Percentiles rank a stretch among this genome's conserved stretches.
Evolutionary conservation across 2,329 filamentous ascomycete species (phyloP).

Genomic region (Sporothrix variecibatus): DNA sequence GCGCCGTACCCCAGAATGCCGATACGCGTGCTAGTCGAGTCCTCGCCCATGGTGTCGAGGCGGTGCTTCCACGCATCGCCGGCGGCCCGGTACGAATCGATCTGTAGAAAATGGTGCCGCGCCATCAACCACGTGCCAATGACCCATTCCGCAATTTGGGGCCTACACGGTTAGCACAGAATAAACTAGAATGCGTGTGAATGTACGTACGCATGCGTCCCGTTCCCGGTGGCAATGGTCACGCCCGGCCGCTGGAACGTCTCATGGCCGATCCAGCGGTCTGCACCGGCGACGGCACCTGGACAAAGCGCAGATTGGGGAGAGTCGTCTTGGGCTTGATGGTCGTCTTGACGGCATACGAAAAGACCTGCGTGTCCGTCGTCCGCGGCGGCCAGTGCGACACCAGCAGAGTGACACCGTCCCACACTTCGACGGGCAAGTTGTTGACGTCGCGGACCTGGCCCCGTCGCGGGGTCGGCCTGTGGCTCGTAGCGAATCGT

Average conservation of each 20-base stretch:
- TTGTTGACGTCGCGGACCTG: slow-evolving; percentile 30
- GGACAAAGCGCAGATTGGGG: slow-evolving; percentile 46
- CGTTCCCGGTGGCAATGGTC: slow-evolving; percentile 46
- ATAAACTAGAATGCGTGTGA: not conserved
- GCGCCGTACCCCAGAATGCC: slow-evolving; percentile 49
- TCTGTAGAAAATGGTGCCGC: slow-evolving; percentile 31
- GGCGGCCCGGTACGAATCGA: slow-evolving; percentile 27
- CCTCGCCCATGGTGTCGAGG: slow-evolving; percentile 28
- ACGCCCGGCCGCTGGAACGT: slow-evolving; percentile 41
- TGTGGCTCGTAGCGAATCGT: slow-evolving; percentile 39
- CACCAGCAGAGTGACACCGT: slow-evolving; percentile 46
- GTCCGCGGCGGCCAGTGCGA: slow-evolving; percentile 38
- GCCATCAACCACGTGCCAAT: slow-evolving; percentile 36
- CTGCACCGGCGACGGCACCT: slow-evolving; percentile 47
- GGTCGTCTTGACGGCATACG: slow-evolving; percentile 31
- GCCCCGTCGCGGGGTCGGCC: slow-evolving; percentile 25
- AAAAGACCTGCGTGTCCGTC: not conserved
- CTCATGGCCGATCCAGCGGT: slow-evolving; percentile 43
- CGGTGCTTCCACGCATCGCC: slow-evolving; percentile 27
- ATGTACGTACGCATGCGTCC: slow-evolving; percentile 41
- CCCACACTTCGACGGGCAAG: slow-evolving; percentile 39
- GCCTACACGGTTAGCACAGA: slow-evolving; percentile 29
- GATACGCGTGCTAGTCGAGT: slow-evolving; percentile 39
- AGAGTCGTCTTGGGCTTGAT: slow-evolving; percentile 28
- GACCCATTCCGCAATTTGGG: slow-evolving; percentile 40